Percentiles rank a stretch among this genome's conserved stretches.
These are phyloP conservation scores for Globisporangium canariense DNA, from an alignment of 352 stramenopile genomes.

Conservation along the genomic window DNA sequence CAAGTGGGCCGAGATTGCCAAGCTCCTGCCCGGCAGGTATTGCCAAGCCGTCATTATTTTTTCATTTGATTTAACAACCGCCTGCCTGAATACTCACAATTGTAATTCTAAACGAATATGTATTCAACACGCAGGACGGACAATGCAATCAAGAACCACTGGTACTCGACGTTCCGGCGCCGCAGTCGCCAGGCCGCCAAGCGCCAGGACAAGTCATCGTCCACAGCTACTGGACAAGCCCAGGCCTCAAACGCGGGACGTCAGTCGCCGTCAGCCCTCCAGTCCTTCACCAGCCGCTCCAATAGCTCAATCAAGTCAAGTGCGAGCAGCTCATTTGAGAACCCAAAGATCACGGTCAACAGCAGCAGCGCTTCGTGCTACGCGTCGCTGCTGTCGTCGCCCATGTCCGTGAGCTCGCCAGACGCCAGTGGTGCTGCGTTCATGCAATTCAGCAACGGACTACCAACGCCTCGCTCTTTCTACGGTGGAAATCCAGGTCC, in stretches of 20 bases:
- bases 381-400: conserved; percentile 20
- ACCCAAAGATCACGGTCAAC: conserved; percentile 3
- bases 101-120: neutral
- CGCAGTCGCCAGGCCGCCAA: conserved; percentile 58
- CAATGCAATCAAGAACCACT: conserved; percentile 88
- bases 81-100: no score
- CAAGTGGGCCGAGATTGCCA: conserved; percentile 97
- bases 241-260: neutral
- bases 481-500: neutral
- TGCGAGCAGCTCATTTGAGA: conserved; percentile 1
- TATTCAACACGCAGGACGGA: conserved; percentile 34
- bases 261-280: neutral
- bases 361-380: neutral
- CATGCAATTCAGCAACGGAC: neutral
- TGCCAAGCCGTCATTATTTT: no score
- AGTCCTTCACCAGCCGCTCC: neutral
- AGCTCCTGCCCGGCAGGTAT: conserved; percentile 90
- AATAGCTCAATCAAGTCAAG: neutral
- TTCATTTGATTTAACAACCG: no score
- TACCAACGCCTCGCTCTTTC: neutral
- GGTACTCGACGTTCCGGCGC: conserved; percentile 75
- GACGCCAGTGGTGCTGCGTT: conserved; percentile 7
- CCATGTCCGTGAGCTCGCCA: conserved; percentile 37
- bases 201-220: conserved; percentile 17
- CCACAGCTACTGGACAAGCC: neutral